A percentile compares a stretch with the other conserved stretches of the same genome.
Conservation (phyloP, 2,329 filamentous ascomycete species). For the Fusarium camptoceras region DNA sequence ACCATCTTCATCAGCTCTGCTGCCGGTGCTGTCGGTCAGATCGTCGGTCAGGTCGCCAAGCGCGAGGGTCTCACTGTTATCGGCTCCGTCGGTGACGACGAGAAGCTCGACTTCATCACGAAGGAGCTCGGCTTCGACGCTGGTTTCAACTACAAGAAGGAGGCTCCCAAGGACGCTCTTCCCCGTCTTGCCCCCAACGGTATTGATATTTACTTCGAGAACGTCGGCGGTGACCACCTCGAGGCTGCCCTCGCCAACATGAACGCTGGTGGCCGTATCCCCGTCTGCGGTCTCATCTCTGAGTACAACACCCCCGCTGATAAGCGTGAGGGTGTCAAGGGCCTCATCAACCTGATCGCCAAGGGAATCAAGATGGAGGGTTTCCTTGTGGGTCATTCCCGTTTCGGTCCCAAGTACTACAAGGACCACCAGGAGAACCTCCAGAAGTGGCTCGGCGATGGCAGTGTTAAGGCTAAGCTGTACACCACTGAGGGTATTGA, state of each 20-base stretch:
- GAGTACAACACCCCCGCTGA: slow-evolving; percentile 75
- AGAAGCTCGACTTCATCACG: slow-evolving; percentile 77
- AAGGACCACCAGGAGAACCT: slow-evolving; percentile 81
- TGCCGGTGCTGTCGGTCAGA: slow-evolving; percentile 82
- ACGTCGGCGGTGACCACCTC: slow-evolving; percentile 65
- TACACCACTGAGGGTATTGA: slow-evolving; percentile 81
- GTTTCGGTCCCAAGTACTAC: slow-evolving; percentile 74
- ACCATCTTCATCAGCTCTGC: slow-evolving; percentile 87
- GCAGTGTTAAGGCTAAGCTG: slow-evolving; percentile 77
- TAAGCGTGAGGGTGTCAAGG: slow-evolving; percentile 74
- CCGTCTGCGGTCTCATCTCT: slow-evolving; percentile 68
- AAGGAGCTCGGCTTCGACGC: slow-evolving; percentile 64
- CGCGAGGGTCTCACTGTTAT: slow-evolving; percentile 82
- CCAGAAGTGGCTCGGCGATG: slow-evolving; percentile 80
- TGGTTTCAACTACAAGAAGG: slow-evolving; percentile 91
- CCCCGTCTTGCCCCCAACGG: slow-evolving; percentile 78
- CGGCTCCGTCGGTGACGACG: slow-evolving; percentile 81
- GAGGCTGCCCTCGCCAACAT: slow-evolving; percentile 58
- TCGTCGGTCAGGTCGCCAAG: slow-evolving; percentile 88
- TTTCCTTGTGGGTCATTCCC: slow-evolving; percentile 76
- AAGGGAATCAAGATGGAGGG: slow-evolving; percentile 79
- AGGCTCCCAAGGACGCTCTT: slow-evolving; percentile 75
- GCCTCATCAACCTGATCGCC: slow-evolving; percentile 71
- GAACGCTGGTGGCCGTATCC: slow-evolving; percentile 74
- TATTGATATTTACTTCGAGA: slow-evolving; percentile 75